Evolutionary conservation across 805 yeast species (phyloP), one percentile per base, ranked within the genome.

Genomic region (Saccharomycopsis lassenensis): DNA sequence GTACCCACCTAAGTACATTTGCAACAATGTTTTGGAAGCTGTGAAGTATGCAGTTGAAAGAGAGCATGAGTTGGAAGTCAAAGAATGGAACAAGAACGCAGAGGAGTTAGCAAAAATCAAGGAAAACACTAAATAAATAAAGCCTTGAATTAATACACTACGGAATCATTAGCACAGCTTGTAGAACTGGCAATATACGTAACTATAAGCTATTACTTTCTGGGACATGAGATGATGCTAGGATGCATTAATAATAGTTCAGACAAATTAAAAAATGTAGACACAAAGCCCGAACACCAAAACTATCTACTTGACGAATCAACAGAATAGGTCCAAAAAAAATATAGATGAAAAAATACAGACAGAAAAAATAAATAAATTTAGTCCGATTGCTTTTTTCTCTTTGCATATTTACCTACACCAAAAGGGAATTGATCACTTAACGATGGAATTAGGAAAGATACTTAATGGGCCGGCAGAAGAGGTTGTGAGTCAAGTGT

Each of bases 391-490:
- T n/a, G n/a, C 6, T 11, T 17, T 15, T 3, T 5, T 31, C 11
- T 16, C 15, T 11, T 16, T 12, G 6, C 28, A 20, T 21, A 21
- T n/a, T 8, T 11, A 16, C 2, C 10, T 11, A 11, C 63, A 65
- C 16, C 52, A 62, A 45, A 54, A 51, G n/a, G n/a, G n/a, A n/a
- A n/a, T n/a, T n/a, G 17, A 51, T 49, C 7, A 49, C 56, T 7
- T 56, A n/a, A n/a, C n/a, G 10, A 81, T 84, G 94, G 85, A 84
- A 57, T 62, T 84, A 37, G 63, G 77, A 37, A 71, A 69, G 51
- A 81, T 84, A 31, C 61, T 84, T 44, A 94, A 84, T 51, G 77
- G 85, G 12, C 77, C 84, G 8, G 94, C 94, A 0, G 87, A 81
- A 48, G 93, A 94, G 1, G 19, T 15, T 4, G 5, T 12, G 5